Evolutionary conservation across 306 rosid genomes (phyloP), one percentile per base, ranked within the genome.

Genomic region (Acacia crassicarpa): DNA sequence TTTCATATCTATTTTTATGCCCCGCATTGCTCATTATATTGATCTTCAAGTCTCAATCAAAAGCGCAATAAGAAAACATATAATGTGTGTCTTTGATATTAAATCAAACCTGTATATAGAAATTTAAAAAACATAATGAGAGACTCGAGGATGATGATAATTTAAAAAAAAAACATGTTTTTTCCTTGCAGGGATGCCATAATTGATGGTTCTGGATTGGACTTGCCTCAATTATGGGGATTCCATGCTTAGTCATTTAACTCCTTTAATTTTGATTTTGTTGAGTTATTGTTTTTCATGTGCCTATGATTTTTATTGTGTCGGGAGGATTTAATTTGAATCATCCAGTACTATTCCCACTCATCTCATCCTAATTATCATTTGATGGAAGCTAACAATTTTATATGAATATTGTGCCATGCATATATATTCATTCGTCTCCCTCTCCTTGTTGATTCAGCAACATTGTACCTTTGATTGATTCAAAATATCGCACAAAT

Each of bases 1-100:
- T 81, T 82, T 83, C 83, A 56, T 27, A 75, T 79, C 74, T 74
- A 86, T 43, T 40, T 81, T 82, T 59, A 69, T 75, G 48, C 86
- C 76, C 76, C 71, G 35, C 79, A 63, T 65, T 22, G 35, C 35
- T 32, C 4, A 32, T 32, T 32, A 30, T 30, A 30, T 32, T 32
- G 82, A 82, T 71, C 69, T 44, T 63, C 82, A 84, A 83, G 90
- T 86, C 91, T 51, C 77, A 66, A 80, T 90, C 84, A 43, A 80
- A 67, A 67, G 10, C 74, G 77, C 43, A 80, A 69, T 62, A 77
- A 63, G 62, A 25, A 56, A 79, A 72, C 76, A 72, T 58, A 58
- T 9, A 9, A 71, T 83, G 79, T 78, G 45, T 75, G 23, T 35
- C 53, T 22, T 73, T 48, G 53, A 83, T 67, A 38, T 82, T 78